Conservation (phyloP, 129 eudicot species). For the Logfia minima region DNA sequence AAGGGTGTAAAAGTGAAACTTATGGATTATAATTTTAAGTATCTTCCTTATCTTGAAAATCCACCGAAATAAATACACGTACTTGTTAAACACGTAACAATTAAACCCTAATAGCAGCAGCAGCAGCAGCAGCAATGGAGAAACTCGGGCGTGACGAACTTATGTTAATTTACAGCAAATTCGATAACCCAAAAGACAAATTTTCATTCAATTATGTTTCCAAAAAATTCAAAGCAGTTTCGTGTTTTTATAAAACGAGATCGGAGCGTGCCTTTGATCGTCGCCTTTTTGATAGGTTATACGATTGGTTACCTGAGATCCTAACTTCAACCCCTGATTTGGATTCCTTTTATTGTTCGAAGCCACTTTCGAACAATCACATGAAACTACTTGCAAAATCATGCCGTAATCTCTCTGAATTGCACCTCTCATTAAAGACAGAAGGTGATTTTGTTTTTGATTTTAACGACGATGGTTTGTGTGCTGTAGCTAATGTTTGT, state of each 20-base stretch:
- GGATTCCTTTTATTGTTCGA: neutral
- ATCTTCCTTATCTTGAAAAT: too few species aligned
- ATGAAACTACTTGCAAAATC: neutral
- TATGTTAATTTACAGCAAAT: neutral
- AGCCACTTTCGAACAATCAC: neutral
- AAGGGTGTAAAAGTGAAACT: too few species aligned
- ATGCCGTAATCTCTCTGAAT: neutral
- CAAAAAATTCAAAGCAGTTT: neutral
- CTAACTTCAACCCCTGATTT: neutral
- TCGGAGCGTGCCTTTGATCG: neutral
- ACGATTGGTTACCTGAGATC: neutral
- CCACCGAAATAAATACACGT: too few species aligned
- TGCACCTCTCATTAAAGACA: neutral
- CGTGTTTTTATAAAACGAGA: neutral
- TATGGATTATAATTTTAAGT: too few species aligned
- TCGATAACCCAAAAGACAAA: neutral
- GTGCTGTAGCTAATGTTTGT: neutral
- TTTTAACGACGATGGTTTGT: neutral
- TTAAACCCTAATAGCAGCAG: too few species aligned
- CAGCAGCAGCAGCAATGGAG: neutral
- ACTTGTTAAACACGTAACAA: too few species aligned
- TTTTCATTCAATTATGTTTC: neutral
- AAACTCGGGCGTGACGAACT: neutral
- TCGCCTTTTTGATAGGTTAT: too few species aligned
- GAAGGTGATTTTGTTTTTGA: neutral